Conservation (phyloP, 2,329 filamentous ascomycete genomes). For the Phaeomoniella chlamydospora region DNA sequence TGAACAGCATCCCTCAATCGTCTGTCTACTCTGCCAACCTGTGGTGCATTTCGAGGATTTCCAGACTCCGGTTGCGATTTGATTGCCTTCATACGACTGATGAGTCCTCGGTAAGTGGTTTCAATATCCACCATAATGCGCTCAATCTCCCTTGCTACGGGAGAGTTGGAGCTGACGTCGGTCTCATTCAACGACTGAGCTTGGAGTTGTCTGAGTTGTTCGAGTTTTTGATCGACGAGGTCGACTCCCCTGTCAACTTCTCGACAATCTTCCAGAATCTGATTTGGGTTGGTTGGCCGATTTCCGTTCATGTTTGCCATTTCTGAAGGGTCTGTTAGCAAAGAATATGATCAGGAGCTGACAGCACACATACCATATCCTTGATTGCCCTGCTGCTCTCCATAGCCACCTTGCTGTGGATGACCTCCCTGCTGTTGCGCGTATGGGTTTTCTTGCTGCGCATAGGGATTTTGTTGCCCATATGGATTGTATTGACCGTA, state of each 20-base stretch:
- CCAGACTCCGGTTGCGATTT: slow-evolving; percentile 69
- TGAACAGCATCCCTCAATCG: slow-evolving; percentile 69
- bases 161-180: slow-evolving; percentile 53
- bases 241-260: slow-evolving; percentile 67
- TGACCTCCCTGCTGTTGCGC: slow-evolving; percentile 16
- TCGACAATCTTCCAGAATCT: slow-evolving; percentile 71
- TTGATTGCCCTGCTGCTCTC: slow-evolving; percentile 18
- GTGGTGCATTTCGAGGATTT: slow-evolving; percentile 57
- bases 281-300: slow-evolving; percentile 45
- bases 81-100: slow-evolving; percentile 63
- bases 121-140: slow-evolving; percentile 65
- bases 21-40: slow-evolving; percentile 69
- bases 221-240: slow-evolving; percentile 56
- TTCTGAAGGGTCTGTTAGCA: slow-evolving; percentile 18
- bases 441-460: slow-evolving; percentile 16
- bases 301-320: slow-evolving; percentile 23
- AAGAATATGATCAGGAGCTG: slow-evolving; percentile 3
- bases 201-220: slow-evolving; percentile 57
- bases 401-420: slow-evolving; percentile 13
- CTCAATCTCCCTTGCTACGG: slow-evolving; percentile 57
- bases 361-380: slow-evolving; percentile 17
- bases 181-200: slow-evolving; percentile 59
- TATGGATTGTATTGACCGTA: slow-evolving; percentile 45
- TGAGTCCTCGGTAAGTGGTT: slow-evolving; percentile 65
- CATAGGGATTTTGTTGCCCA: slow-evolving; percentile 17